These are phyloP conservation scores for Chrysanthemum lavandulifolium DNA, from an alignment of 129 eudicot genomes.

Conservation along the genomic window DNA sequence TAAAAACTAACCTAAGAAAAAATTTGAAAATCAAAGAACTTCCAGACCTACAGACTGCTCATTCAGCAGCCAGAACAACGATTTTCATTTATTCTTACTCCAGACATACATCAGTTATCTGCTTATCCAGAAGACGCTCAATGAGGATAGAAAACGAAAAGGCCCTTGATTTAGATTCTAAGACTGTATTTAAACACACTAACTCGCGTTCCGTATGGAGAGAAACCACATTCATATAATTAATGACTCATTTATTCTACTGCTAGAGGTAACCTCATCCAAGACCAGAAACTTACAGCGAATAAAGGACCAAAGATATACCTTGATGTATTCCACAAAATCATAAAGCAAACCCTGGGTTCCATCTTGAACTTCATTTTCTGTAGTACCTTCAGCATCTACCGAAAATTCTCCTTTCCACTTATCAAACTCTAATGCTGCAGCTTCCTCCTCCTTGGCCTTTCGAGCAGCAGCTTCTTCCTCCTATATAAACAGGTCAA, in stretches of 20 bases:
- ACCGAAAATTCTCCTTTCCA: slow-evolving; percentile 98
- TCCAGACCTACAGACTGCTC: too few species aligned
- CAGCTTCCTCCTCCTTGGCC: slow-evolving; percentile 97
- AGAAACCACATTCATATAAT: not conserved
- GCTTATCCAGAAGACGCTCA: too few species aligned
- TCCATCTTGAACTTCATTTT: slow-evolving; percentile 90
- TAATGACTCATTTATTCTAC: slow-evolving; percentile 2
- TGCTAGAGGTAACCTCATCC: not conserved
- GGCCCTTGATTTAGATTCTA: too few species aligned
- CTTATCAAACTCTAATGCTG: slow-evolving; percentile 90
- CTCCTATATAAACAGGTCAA: slow-evolving; percentile 48
- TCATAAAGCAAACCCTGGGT: slow-evolving; percentile 81
- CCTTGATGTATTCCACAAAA: slow-evolving; percentile 98
- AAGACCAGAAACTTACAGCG: not conserved
- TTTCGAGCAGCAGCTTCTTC: slow-evolving; percentile 94
- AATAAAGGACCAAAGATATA: slow-evolving; percentile 19
- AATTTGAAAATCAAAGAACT: too few species aligned
- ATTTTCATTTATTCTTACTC: too few species aligned
- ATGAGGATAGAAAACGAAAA: too few species aligned
- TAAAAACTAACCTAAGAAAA: too few species aligned
- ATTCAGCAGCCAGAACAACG: too few species aligned
- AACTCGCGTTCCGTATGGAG: not conserved
- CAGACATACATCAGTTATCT: too few species aligned
- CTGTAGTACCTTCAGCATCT: slow-evolving; percentile 96
- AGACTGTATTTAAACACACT: too few species aligned